These are phyloP conservation scores for Moricandia moricandioides DNA, from an alignment of 345 rosid genomes.

Conservation along the genomic window DNA sequence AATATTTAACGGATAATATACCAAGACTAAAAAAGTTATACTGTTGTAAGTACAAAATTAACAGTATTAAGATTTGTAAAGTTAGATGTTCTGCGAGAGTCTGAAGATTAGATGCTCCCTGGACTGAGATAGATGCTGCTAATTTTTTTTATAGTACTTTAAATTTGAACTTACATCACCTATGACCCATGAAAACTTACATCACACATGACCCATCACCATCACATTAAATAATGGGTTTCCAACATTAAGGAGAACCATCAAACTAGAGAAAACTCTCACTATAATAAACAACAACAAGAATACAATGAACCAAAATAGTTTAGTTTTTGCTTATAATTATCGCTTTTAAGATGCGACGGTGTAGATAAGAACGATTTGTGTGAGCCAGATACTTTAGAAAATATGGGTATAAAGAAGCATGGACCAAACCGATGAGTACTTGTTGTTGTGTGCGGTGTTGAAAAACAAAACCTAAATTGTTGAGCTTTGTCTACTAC, in stretches of 20 bases:
- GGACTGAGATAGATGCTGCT: slow-evolving; percentile 11
- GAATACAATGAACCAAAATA: neutral
- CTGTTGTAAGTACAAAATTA: neutral
- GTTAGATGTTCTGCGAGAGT: slow-evolving; percentile 11
- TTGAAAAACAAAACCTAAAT: neutral
- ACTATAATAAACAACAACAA: neutral
- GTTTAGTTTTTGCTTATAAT: neutral
- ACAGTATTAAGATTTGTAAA: slow-evolving; percentile 21
- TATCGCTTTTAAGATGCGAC: neutral
- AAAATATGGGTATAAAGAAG: slow-evolving; percentile 1
- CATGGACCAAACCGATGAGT: neutral
- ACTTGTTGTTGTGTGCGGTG: neutral
- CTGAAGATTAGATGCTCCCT: slow-evolving; percentile 20
- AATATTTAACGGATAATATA: neutral
- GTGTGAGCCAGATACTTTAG: neutral
- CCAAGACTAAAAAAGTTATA: neutral
- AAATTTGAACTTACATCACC: slow-evolving; percentile 11
- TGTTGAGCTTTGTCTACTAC: neutral
- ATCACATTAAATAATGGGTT: slow-evolving; percentile 16
- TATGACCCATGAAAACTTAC: slow-evolving; percentile 8
- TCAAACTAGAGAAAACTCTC: slow-evolving; percentile 11
- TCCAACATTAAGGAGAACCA: slow-evolving; percentile 21
- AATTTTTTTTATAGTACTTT: neutral
- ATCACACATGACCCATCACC: slow-evolving; percentile 28
- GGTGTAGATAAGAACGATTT: neutral